Conservation (phyloP, 1,284 basidiomycete species). For the Microbotryum intermedium region DNA sequence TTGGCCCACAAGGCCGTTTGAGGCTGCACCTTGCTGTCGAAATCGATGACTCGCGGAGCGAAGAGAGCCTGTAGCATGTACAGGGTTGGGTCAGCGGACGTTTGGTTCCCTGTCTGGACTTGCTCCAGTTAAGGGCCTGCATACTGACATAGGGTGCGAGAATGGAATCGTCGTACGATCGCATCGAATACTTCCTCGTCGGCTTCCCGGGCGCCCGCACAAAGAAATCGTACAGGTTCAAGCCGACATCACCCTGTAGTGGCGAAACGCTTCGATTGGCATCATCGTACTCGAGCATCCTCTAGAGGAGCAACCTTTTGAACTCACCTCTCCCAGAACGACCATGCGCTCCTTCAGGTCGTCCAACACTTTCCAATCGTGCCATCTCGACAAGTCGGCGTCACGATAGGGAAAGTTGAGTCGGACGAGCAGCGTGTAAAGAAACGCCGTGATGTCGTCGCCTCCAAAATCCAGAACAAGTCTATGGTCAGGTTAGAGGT, state of each 20-base stretch:
- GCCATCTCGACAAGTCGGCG: slow-evolving; percentile 60
- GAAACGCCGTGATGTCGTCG: slow-evolving; percentile 83
- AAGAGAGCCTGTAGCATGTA: slow-evolving; percentile 62
- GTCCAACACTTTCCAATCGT: slow-evolving; percentile 84
- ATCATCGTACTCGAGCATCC: not conserved
- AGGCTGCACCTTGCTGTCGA: slow-evolving; percentile 56
- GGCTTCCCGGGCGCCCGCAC: slow-evolving; percentile 65
- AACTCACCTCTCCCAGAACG: slow-evolving; percentile 69
- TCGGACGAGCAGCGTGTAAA: slow-evolving; percentile 67
- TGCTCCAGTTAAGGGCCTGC: not conserved
- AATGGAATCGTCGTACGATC: slow-evolving; percentile 92
- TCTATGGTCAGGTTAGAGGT: slow-evolving; percentile 42
- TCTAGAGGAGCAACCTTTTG: not conserved
- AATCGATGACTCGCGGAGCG: slow-evolving; percentile 83
- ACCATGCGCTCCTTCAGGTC: slow-evolving; percentile 73
- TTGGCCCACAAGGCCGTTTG: slow-evolving; percentile 37
- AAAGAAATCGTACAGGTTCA: slow-evolving; percentile 81
- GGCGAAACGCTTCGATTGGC: not conserved
- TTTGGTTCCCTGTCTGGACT: too few relatives aligned
- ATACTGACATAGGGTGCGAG: slow-evolving; percentile 76
- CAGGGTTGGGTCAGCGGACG: not conserved
- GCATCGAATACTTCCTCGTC: slow-evolving; percentile 79
- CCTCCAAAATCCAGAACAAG: slow-evolving; percentile 82
- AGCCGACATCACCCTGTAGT: slow-evolving; percentile 66
- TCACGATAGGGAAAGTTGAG: slow-evolving; percentile 80